Evolutionary conservation across 2,329 filamentous ascomycete genomes (phyloP), one percentile per base, ranked within the genome.

Genomic region (Ophiosphaerella herpotricha): DNA sequence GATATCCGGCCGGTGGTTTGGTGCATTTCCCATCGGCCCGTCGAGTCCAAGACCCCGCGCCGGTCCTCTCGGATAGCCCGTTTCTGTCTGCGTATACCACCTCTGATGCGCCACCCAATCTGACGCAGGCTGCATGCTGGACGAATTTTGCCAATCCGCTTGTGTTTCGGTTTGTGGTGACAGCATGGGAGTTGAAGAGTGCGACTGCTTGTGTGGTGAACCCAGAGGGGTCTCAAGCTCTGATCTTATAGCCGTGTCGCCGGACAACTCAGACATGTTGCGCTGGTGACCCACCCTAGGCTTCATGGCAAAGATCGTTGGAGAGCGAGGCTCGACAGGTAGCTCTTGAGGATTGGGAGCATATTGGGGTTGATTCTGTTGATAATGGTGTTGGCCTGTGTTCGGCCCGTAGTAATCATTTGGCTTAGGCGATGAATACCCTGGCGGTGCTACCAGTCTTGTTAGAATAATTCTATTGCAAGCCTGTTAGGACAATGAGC

Each of bases 261-360:
- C 51, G 1, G 54, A 50, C 13, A 53, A 33, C 37, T 54, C 50
- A 8, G 47, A 51, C 6, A 39, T 5, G n/a, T 42, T 32, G 26
- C 45, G 47, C 8, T 41, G 35, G 24, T 37, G 33, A 4, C 31
- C n/a, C 8, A 16, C 24, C 7, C 26, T 21, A 12, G 50, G 39
- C 34, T 50, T 48, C 7, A n/a, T 32, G 5, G 38, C 5, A 16
- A 42, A 33, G 5, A 43, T 24, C 0, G 31, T 24, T 1, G 42
- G 16, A 5, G 43, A 39, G 1, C 32, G 14, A 1, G 35, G 43
- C 11, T 47, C 45, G 3, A 43, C 39, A 7, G 55, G 37, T 7
- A 62, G 46, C 45, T 62, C 57, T 13, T 62, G 58, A 0, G 51
- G 55, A 14, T 44, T 21, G 0, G 32, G 18, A 37, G 35, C 26